Conservation (phyloP, 2,329 filamentous ascomycete genomes). For the Teratosphaeriaceae sp. region DNA sequence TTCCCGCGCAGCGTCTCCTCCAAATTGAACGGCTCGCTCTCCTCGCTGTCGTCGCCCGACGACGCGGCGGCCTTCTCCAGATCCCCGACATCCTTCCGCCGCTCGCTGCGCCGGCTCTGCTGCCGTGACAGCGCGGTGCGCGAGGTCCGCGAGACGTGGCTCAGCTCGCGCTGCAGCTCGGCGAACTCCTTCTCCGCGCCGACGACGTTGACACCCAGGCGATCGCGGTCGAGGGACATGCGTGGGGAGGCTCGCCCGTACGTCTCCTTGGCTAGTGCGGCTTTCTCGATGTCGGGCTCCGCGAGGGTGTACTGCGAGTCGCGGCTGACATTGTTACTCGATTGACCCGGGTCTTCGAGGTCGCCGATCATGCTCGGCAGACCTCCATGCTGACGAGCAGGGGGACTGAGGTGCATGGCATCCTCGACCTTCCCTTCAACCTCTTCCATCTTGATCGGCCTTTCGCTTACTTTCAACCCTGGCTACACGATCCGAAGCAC, state of each 20-base stretch:
- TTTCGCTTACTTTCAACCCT: slow-evolving; percentile 1
- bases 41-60: slow-evolving; percentile 36
- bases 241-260: background rate
- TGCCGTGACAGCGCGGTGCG: slow-evolving; percentile 38
- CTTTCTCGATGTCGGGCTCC: slow-evolving; percentile 11
- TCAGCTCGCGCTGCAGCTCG: slow-evolving; percentile 50
- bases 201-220: slow-evolving; percentile 54
- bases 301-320: slow-evolving; percentile 7
- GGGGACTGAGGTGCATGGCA: slow-evolving; percentile 20
- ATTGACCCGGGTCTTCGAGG: slow-evolving; percentile 3
- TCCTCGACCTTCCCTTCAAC: slow-evolving; percentile 18
- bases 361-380: slow-evolving; percentile 11
- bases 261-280: background rate
- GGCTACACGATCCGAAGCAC: background rate
- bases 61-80: slow-evolving; percentile 56
- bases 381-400: slow-evolving; percentile 18
- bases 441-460: slow-evolving; percentile 16
- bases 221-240: slow-evolving; percentile 5
- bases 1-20: slow-evolving; percentile 67
- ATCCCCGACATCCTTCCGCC: slow-evolving; percentile 40
- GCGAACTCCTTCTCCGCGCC: slow-evolving; percentile 65
- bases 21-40: slow-evolving; percentile 61
- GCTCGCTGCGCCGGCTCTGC: slow-evolving; percentile 41
- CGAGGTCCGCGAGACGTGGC: slow-evolving; percentile 31
- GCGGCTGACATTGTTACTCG: slow-evolving; percentile 7